Evolutionary conservation across 305 asterid species (phyloP), one percentile per base, ranked within the genome.

Genomic region (Rubia occidens): DNA sequence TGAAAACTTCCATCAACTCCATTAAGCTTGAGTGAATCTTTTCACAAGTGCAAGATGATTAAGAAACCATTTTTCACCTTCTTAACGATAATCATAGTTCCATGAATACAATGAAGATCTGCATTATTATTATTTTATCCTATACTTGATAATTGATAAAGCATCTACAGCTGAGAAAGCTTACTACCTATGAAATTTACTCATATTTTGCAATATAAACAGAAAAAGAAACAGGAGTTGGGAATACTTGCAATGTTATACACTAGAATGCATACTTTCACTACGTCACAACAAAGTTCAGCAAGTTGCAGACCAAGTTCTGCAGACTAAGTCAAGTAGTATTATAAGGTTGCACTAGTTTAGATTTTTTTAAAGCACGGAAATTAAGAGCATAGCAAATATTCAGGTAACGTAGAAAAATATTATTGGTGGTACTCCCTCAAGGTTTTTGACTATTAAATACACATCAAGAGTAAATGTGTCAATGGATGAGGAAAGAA

Each of bases 401-500:
- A 15, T 17, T 9, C 18, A 53, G 60, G 47, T 18, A 10, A 18
- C 14, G 18, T 56, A 11, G 32, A 56, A 56, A 68, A 67, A 17
- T 8, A 32, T 53, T 51, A 5, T 11, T 26, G 53, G 60, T 17
- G 37, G 40, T 18, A 37, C 39, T n/a, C 24, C 8, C 53, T 37
- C 32, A 26, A 2, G 17, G 26, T 1, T 13, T 54, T 56, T 44
- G 43, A 43, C 35, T 32, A 45, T 29, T 39, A 45, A 60, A 14
- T 49, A 20, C 24, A 2, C 60, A 60, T 37, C 72, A 69, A 55
- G 13, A 21, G 6, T 40, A 18, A 60, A 43, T 37, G 11, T 8
- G 71, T 21, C 35, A 4, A 71, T 45, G 20, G 20, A 64, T 35
- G 56, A 43, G 68, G 21, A 24, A 58, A 58, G 63, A 49, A 60